Evolutionary conservation across 306 rosid genomes (phyloP), one percentile per base, ranked within the genome.

Genomic region (Vigna trinervia): DNA sequence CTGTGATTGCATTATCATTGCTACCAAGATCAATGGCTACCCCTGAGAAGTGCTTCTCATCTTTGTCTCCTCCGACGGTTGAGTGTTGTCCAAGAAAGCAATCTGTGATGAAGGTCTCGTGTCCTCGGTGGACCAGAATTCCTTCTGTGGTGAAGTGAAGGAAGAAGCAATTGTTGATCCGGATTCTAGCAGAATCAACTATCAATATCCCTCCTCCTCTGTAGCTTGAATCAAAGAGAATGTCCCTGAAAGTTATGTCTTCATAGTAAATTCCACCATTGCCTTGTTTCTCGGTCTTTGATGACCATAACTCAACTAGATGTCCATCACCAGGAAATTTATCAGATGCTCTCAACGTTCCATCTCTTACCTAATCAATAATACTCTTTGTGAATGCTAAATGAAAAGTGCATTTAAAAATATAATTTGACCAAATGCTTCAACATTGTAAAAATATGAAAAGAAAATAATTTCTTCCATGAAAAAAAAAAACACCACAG

Each of bases 31-130:
- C 88, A 79, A 81, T 81, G 39, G 82, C 88, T 8, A 79, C 72
- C 15, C 87, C 90, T 3, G 96, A 70, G 5, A 45, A 91, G 17
- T 73, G 20, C 78, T 60, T 83, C 77, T 91, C 96, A 1, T 45
- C 88, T 6, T 34, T 48, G 73, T 87, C 89, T 0, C 92, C 90
- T 0, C 89, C 96, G 0, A 87, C 78, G 0, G 92, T 87, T 20
- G 92, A 85, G 81, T 84, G 88, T 11, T 91, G 93, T 39, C 90
- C 96, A 19, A 91, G 80, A 79, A 91, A 91, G 43, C 86, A 79
- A 43, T 84, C 79, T 30, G 90, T 86, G 51, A 91, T 81, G 84
- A 74, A 87, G 53, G 89, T 91, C 53, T 89, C 92, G 0, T 87
- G 96, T 10, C 96, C 92, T 13, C 75, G 78, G 23, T 89, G 83